Evolutionary conservation across 768 basidiomycete species (phyloP).

Genomic region (Tricholoma hemisulphureum): DNA sequence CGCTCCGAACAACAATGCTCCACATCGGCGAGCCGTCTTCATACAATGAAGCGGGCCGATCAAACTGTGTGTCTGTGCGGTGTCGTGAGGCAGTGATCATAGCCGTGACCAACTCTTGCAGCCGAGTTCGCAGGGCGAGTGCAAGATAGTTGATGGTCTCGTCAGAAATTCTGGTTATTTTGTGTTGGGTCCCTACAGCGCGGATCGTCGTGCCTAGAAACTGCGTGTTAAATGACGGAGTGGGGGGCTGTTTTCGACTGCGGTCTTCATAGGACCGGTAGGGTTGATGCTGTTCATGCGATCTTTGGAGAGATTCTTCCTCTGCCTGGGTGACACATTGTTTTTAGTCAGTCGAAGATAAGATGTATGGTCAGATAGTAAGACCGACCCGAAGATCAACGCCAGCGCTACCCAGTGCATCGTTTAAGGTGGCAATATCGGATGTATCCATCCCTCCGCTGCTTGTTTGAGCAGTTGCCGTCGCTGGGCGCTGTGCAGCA

Average conservation of each 20-base stretch:
- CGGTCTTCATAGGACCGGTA: constrained; percentile 77
- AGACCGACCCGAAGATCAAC: constrained; percentile 73
- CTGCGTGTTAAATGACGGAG: constrained; percentile 67
- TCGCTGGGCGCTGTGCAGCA: constrained; percentile 17
- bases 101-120: constrained; percentile 64
- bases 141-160: constrained; percentile 78
- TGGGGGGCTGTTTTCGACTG: constrained; percentile 69
- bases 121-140: constrained; percentile 70
- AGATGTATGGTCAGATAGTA: background rate
- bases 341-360: constrained; percentile 1
- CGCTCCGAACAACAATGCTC: constrained; percentile 72
- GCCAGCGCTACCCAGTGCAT: constrained; percentile 83
- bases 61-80: constrained; percentile 69
- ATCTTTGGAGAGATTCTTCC: constrained; percentile 75
- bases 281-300: constrained; percentile 57
- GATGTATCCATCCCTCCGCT: constrained; percentile 53
- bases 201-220: constrained; percentile 69
- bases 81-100: constrained; percentile 71
- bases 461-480: constrained; percentile 14
- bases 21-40: constrained; percentile 77
- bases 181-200: constrained; percentile 63
- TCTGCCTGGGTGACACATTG: constrained; percentile 60
- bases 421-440: constrained; percentile 78
- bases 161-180: constrained; percentile 63
- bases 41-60: constrained; percentile 64